A percentile compares a stretch with the other conserved stretches of the same genome.
Conservation (phyloP, 2,329 filamentous ascomycete genomes). For the Pestalotiopsis fici region DNA sequence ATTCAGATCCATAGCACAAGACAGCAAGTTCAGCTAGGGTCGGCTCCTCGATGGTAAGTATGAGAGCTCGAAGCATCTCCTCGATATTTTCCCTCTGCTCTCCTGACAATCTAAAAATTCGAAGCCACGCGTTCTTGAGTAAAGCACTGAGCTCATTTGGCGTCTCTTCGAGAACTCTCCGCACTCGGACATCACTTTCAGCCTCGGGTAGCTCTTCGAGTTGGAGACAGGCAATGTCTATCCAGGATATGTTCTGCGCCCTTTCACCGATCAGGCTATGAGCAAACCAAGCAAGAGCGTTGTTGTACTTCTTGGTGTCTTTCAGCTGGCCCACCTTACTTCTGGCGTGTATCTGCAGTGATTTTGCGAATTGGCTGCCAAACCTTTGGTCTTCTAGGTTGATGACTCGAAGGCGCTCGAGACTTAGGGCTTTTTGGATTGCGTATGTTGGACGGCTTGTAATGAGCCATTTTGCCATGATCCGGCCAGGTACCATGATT, state of each 20-base stretch:
- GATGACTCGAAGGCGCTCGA: conserved; percentile 30
- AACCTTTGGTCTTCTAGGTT: conserved; percentile 39
- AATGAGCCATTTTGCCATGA: conserved; percentile 38
- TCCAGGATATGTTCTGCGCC: conserved; percentile 44
- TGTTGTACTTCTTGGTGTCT: conserved; percentile 38
- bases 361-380: conserved; percentile 35
- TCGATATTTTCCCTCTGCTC: conserved; percentile 37
- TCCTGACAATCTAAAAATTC: conserved; percentile 34
- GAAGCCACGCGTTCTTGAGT: conserved; percentile 37
- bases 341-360: conserved; percentile 36
- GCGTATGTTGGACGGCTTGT: conserved; percentile 37
- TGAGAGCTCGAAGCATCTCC: conserved; percentile 41
- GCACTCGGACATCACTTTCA: conserved; percentile 38
- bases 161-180: conserved; percentile 37
- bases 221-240: conserved; percentile 42
- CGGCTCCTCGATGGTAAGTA: conserved; percentile 41
- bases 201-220: conserved; percentile 37
- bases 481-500: conserved; percentile 21
- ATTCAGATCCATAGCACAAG: conserved; percentile 30
- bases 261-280: conserved; percentile 41
- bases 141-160: conserved; percentile 38
- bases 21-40: conserved; percentile 37
- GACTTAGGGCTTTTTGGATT: conserved; percentile 30
- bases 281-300: conserved; percentile 41
- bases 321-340: conserved; percentile 34